Percentiles rank a stretch among this genome's conserved stretches.
These are phyloP conservation scores for barrel medic (Medicago truncatula) DNA, from an alignment of 306 rosid species.

Conservation along the genomic window DNA sequence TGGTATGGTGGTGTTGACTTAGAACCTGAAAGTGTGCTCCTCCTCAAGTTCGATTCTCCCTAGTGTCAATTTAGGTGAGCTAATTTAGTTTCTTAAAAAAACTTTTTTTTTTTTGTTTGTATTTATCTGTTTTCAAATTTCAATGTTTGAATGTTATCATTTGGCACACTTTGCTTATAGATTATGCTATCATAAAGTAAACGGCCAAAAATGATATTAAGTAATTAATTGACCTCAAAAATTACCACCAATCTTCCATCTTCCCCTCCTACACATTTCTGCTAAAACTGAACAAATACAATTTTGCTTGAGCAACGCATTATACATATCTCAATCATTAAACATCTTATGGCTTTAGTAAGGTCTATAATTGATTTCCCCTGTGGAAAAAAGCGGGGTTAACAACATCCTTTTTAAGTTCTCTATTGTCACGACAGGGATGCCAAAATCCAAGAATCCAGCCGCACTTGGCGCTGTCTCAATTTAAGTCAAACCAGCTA, in stretches of 20 bases:
- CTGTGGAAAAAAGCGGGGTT: conserved; percentile 34
- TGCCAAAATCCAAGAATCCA: conserved; percentile 28
- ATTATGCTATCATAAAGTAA: conserved; percentile 10
- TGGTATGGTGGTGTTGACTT: too few relatives aligned
- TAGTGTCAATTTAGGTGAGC: too few relatives aligned
- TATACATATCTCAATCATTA: conserved; percentile 35
- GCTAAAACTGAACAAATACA: conserved; percentile 21
- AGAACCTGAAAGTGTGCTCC: too few relatives aligned
- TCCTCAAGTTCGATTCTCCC: too few relatives aligned
- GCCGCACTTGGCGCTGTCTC: conserved; percentile 39
- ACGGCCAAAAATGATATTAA: conserved; percentile 10
- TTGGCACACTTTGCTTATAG: background rate
- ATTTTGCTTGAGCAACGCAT: conserved; percentile 33
- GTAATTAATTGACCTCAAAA: conserved; percentile 17
- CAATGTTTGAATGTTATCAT: background rate
- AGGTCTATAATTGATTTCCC: conserved; percentile 40
- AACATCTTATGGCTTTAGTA: conserved; percentile 41
- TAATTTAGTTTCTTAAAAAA: too few relatives aligned
- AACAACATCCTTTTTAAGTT: conserved; percentile 34
- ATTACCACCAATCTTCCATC: conserved; percentile 16
- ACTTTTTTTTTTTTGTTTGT: too few relatives aligned
- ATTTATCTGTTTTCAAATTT: too few relatives aligned
- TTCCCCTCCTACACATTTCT: conserved; percentile 16
- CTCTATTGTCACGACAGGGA: conserved; percentile 28
- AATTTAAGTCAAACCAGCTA: conserved; percentile 36